These are phyloP conservation scores for Clathrospora elynae DNA, from an alignment of 2,329 filamentous ascomycete species.

Conservation along the genomic window DNA sequence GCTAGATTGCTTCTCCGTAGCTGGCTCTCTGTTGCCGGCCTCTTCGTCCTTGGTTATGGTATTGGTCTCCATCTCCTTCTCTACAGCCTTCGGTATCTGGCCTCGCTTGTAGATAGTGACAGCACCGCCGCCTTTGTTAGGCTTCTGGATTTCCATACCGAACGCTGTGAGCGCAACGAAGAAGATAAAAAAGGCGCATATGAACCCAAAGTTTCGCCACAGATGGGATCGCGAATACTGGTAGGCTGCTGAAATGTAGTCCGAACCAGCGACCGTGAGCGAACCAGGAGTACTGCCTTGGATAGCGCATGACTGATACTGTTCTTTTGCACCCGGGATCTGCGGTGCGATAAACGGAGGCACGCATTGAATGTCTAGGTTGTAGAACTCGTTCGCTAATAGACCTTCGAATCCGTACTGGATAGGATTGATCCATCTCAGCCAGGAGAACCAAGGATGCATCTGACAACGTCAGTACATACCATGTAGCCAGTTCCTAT, in stretches of 20 bases:
- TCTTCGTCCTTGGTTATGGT: conserved; percentile 58
- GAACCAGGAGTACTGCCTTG: conserved; percentile 61
- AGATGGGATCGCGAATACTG: conserved; percentile 62
- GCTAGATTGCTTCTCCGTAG: conserved; percentile 31
- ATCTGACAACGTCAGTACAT: too few species aligned
- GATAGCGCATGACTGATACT: conserved; percentile 64
- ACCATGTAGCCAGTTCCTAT: too few species aligned
- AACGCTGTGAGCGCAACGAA: conserved; percentile 55
- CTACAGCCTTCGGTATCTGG: conserved; percentile 63
- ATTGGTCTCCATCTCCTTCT: conserved; percentile 62
- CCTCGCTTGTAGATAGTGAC: conserved; percentile 68
- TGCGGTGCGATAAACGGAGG: conserved; percentile 62
- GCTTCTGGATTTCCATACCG: conserved; percentile 58
- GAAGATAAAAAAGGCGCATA: conserved; percentile 57
- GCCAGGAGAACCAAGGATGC: conserved; percentile 50
- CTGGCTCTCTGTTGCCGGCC: conserved; percentile 47
- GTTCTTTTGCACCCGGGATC: conserved; percentile 52
- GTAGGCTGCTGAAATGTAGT: conserved; percentile 62
- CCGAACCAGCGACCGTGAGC: conserved; percentile 58
- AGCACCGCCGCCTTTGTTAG: conserved; percentile 63
- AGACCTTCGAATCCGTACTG: conserved; percentile 72
- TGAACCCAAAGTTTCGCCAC: conserved; percentile 64
- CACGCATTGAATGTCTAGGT: conserved; percentile 60
- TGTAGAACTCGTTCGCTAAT: conserved; percentile 72
- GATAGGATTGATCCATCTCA: conserved; percentile 59